Base-by-base conservation (phyloP, 331 rosid genomes). In the Malus hybrid region DNA sequence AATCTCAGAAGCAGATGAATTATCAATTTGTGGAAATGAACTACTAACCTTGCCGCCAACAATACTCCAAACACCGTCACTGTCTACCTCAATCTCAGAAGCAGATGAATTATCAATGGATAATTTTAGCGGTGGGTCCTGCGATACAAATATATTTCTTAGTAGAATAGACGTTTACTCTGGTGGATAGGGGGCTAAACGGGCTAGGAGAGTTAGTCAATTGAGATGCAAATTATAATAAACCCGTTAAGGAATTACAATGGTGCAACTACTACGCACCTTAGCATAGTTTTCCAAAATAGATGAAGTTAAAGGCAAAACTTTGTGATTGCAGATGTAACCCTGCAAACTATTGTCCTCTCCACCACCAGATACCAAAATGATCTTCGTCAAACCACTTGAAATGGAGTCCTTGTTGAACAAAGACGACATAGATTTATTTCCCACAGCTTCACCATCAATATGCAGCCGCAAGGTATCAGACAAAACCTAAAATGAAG, bases 21-120 rank as follows among this genome's bases (percentile, higher is more conserved):
- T 90, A 86, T 92, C 99, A 29, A 94, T 83, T 39, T 39, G 44
- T 39, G 44, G 44, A 39, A 39, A 39, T 39, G 44, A 39, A 39
- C 44, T 9, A 67, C 92, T 72, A 65, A 94, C 99, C 97, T 94
- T 91, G 80, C 99, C 97, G 71, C 97, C 99, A 77, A 94, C 92
- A 77, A 94, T 87, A 82, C 91, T 84, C 97, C 99, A 94, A 82
- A 89, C 65, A 63, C 97, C 99, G 69, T 87, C 96, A 70, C 78
- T 77, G 71, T 85, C 91, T 79, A 85, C 96, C 84, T 90, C 97
- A 77, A 92, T 88, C 80, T 90, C 99, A 78, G 87, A 81, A 70
- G 88, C 75, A 44, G 96, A 90, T 63, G 89, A 86, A 80, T 86
- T 90, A 86, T 92, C 99, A 29, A 94, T 83, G 62, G 91, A 86